Conservation (phyloP, 495 filamentous ascomycete species). For the Tuber brumale region DNA sequence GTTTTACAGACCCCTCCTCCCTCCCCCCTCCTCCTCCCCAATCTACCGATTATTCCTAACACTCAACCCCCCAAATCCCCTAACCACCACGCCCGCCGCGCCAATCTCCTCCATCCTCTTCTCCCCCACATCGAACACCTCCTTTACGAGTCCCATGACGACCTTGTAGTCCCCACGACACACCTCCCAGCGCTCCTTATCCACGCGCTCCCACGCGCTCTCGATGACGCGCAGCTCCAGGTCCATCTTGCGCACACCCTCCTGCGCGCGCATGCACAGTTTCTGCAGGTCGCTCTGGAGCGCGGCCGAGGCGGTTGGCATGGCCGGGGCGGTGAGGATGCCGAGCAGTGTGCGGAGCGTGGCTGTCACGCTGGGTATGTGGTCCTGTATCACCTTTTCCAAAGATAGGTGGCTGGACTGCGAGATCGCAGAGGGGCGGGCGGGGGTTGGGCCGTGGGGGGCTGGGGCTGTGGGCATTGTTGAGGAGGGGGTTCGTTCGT, state of each 20-base stretch:
- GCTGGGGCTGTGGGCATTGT: neutral
- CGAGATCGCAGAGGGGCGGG: neutral
- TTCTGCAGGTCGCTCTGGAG: slow-evolving; percentile 29
- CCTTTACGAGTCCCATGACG: slow-evolving; percentile 32
- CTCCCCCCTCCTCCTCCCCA: neutral
- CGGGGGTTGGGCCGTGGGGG: neutral
- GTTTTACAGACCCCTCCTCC: neutral
- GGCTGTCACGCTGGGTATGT: slow-evolving; percentile 32
- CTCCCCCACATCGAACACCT: slow-evolving; percentile 32
- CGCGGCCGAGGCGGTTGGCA: slow-evolving; percentile 6
- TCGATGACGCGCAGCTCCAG: slow-evolving; percentile 32
- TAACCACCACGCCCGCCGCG: slow-evolving; percentile 17
- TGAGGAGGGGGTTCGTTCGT: neutral
- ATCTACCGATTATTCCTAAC: slow-evolving; percentile 3
- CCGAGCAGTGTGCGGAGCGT: slow-evolving; percentile 22
- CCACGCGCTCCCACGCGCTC: slow-evolving; percentile 29
- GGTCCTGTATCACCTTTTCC: slow-evolving; percentile 37
- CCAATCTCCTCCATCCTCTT: slow-evolving; percentile 32
- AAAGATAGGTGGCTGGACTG: slow-evolving; percentile 21
- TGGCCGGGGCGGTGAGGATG: slow-evolving; percentile 15
- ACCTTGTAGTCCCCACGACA: slow-evolving; percentile 33
- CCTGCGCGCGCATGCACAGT: slow-evolving; percentile 31
- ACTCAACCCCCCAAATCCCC: slow-evolving; percentile 12
- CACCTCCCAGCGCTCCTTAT: slow-evolving; percentile 35
- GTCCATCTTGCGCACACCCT: slow-evolving; percentile 35